phyloP scores from a whole-genome alignment of 2,329 filamentous ascomycete species.

The Leptographium procerum region DNA sequence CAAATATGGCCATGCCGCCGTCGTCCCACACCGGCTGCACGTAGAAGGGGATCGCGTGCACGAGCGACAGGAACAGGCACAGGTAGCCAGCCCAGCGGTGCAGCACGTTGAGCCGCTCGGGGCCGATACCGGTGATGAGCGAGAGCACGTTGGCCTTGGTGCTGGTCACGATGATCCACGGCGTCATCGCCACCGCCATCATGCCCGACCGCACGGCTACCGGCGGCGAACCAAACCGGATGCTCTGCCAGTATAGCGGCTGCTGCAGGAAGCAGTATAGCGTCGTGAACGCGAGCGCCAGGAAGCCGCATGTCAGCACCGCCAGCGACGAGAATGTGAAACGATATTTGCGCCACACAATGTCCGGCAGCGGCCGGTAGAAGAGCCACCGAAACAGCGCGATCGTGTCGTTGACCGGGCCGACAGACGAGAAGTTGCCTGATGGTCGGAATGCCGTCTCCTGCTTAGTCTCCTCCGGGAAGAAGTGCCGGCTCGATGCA shows the following conservation, averaged over 20 bases:
- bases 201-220: constrained; percentile 80
- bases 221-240: constrained; percentile 77
- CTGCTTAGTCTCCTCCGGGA: constrained; percentile 51
- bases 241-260: constrained; percentile 81
- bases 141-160: constrained; percentile 86
- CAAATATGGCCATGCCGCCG: constrained; percentile 58
- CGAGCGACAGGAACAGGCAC: constrained; percentile 67
- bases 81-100: constrained; percentile 88
- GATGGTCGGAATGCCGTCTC: constrained; percentile 49
- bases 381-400: constrained; percentile 83
- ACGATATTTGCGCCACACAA: constrained; percentile 54
- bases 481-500: constrained; percentile 56
- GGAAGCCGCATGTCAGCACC: constrained; percentile 54
- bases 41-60: constrained; percentile 85
- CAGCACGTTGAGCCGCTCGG: constrained; percentile 83
- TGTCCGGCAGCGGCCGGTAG: constrained; percentile 71
- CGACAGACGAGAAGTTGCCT: constrained; percentile 65
- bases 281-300: constrained; percentile 60
- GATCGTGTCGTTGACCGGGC: constrained; percentile 63
- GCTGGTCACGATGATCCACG: constrained; percentile 82
- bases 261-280: constrained; percentile 81
- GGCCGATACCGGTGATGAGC: constrained; percentile 77
- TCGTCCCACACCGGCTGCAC: constrained; percentile 79
- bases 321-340: constrained; percentile 74
- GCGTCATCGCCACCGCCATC: constrained; percentile 82